Conservation (phyloP, 2,329 filamentous ascomycete genomes). For the Cercospora sp. region DNA sequence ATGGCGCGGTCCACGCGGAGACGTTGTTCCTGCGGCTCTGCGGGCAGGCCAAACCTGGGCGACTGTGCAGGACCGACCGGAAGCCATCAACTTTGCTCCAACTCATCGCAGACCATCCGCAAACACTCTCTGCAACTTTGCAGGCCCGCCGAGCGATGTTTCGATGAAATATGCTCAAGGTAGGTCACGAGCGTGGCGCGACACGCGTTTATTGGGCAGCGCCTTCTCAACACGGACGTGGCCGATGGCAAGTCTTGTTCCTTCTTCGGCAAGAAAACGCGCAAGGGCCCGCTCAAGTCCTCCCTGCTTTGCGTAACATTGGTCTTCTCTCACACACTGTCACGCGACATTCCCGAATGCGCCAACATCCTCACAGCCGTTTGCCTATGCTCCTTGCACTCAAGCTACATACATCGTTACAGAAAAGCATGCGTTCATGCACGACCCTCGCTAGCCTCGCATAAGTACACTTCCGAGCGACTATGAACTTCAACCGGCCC, state of each 20-base stretch:
- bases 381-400: neutral
- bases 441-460: constrained; percentile 21
- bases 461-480: neutral
- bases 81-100: neutral
- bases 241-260: constrained; percentile 1
- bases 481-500: constrained; percentile 31
- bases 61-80: neutral
- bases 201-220: constrained; percentile 3
- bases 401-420: constrained; percentile 1
- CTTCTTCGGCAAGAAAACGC: constrained; percentile 2
- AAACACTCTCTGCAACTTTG: neutral
- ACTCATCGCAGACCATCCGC: neutral
- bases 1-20: neutral
- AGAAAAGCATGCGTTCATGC: constrained; percentile 5
- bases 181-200: constrained; percentile 3
- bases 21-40: constrained; percentile 6
- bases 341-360: constrained; percentile 9
- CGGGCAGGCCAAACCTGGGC: neutral
- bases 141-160: neutral
- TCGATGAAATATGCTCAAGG: neutral
- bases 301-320: neutral
- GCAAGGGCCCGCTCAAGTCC: neutral
- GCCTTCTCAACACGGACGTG: constrained; percentile 4
- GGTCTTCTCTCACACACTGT: neutral
- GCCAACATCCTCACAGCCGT: neutral